phyloP scores from a whole-genome alignment of 352 stramenopile genomes.

The Globisporangium megalacanthum region DNA sequence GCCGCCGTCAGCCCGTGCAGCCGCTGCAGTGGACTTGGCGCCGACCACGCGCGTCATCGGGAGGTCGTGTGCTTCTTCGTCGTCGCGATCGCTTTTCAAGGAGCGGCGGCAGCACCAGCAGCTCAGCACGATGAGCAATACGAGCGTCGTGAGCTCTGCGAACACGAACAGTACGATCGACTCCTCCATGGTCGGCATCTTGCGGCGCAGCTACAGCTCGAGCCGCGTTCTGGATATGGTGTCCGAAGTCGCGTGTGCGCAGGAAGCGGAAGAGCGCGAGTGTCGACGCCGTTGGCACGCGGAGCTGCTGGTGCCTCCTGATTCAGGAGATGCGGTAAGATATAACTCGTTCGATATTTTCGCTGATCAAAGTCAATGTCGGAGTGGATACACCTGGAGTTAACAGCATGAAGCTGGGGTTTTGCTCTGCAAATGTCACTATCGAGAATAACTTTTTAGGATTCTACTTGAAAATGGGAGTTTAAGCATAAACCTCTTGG shows the following conservation, averaged over 20 bases:
- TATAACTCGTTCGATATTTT: too few species aligned
- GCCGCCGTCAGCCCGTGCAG: neutral
- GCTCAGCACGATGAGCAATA: neutral
- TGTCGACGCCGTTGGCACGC: too few species aligned
- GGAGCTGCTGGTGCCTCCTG: too few species aligned
- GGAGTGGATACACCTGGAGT: too few species aligned
- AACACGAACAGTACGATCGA: constrained; percentile 7
- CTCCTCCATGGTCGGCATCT: constrained; percentile 13
- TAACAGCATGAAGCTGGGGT: too few species aligned
- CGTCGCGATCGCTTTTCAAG: neutral
- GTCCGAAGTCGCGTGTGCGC: neutral
- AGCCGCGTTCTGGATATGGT: neutral
- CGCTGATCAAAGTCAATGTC: too few species aligned
- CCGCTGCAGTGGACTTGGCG: neutral
- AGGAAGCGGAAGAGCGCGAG: neutral
- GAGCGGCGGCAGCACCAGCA: constrained; percentile 8
- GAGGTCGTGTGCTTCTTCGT: neutral
- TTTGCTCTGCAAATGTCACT: too few species aligned
- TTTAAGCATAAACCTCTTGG: too few species aligned
- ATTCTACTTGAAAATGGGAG: too few species aligned
- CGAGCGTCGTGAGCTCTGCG: constrained; percentile 1
- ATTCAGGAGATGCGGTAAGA: too few species aligned
- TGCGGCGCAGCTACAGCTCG: neutral
- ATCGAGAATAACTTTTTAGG: too few species aligned
- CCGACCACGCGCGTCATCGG: neutral